A percentile compares a stretch with the other conserved stretches of the same genome.
Conservation (phyloP, 106 monocot genomes). For the Platanthera zijinensis region DNA sequence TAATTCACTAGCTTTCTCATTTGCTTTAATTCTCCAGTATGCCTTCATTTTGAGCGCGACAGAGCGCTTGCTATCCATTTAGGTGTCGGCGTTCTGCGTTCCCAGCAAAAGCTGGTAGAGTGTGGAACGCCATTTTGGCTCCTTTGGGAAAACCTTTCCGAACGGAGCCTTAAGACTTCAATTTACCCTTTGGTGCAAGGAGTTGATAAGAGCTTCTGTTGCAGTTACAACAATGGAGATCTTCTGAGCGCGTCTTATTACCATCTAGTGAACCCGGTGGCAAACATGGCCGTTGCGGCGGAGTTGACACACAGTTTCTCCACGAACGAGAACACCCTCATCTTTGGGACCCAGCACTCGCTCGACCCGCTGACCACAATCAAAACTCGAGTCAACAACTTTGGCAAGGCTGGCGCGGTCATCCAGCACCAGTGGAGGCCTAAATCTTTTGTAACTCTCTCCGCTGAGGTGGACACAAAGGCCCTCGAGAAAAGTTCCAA, state of each 20-base stretch:
- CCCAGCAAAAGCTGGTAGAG: too few relatives aligned
- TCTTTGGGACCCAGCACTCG: constrained; percentile 76
- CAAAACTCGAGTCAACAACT: constrained; percentile 81
- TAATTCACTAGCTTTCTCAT: constrained; percentile 26
- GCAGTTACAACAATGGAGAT: constrained; percentile 83
- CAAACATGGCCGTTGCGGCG: constrained; percentile 71
- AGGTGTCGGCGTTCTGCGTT: too few relatives aligned
- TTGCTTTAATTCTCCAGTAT: not conserved
- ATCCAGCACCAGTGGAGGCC: constrained; percentile 87
- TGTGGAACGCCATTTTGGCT: too few relatives aligned
- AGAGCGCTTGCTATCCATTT: not conserved
- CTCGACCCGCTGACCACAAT: constrained; percentile 63
- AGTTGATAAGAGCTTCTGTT: not conserved
- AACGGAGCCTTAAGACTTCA: not conserved
- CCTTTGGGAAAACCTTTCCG: not conserved
- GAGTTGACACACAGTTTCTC: constrained; percentile 76
- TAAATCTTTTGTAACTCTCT: constrained; percentile 75
- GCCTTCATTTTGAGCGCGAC: not conserved
- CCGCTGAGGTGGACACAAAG: constrained; percentile 81
- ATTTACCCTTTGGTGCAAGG: not conserved
- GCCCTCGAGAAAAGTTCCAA: constrained; percentile 82
- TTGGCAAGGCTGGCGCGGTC: constrained; percentile 71
- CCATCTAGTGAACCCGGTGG: constrained; percentile 60
- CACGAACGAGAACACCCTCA: constrained; percentile 69
- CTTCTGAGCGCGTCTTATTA: constrained; percentile 73